Conservation (phyloP, 1,139 yeast species). For the Lodderomyces orthopsilosis region DNA sequence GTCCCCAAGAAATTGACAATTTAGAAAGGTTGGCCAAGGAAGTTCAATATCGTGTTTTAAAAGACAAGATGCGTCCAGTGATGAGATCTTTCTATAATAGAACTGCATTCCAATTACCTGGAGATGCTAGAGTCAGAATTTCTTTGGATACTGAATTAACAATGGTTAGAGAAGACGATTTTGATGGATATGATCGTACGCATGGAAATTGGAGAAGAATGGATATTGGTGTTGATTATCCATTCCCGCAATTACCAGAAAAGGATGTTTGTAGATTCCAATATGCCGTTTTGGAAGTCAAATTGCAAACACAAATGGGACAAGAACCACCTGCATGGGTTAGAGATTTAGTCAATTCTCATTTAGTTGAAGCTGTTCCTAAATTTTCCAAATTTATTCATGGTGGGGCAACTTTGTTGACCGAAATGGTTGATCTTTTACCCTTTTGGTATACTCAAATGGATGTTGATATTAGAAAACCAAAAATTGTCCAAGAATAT, state of each 20-base stretch:
- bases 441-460: constrained; percentile 99
- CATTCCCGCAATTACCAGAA: constrained; percentile 80
- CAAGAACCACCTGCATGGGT: constrained; percentile 99
- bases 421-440: constrained; percentile 75
- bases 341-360: constrained; percentile 84
- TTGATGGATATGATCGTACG: constrained; percentile 89
- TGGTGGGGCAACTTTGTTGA: constrained; percentile 85
- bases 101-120: constrained; percentile 98
- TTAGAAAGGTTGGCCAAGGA: constrained; percentile 90
- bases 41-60: constrained; percentile 83
- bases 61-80: constrained; percentile 85
- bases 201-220: constrained; percentile 95
- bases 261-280: constrained; percentile 90
- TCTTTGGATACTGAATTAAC: constrained; percentile 93
- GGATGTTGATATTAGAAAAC: constrained; percentile 93
- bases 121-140: constrained; percentile 97
- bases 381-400: constrained; percentile 96
- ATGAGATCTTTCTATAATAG: constrained; percentile 95
- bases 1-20: constrained; percentile 82
- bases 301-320: constrained; percentile 94
- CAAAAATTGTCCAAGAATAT: constrained; percentile 61
- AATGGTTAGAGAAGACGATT: constrained; percentile 96
- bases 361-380: constrained; percentile 96
- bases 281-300: constrained; percentile 94
- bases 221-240: constrained; percentile 97